Evolutionary conservation across 75 land plant genomes (phyloP), one percentile per base, ranked within the genome.

Genomic region (Pinus tabuliformis): DNA sequence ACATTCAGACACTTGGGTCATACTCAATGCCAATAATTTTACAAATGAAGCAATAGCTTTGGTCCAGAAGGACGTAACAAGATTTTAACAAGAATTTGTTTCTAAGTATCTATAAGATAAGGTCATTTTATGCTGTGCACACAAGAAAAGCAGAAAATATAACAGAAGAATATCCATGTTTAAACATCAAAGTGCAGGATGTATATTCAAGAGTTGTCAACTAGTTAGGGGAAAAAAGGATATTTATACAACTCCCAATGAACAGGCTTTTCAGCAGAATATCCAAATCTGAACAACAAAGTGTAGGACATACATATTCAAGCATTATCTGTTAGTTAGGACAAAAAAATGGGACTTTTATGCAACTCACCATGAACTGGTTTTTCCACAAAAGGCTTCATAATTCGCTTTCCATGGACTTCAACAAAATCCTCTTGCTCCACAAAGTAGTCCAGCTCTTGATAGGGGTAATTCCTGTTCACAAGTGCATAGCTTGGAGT

Each of bases 341-440:
- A 12, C 0, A 9, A n/a, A 20, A 33, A 33, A 33, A 33, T 33
- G 33, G 21, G 9, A 1, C 12, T 39, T 39, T 68, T n/a, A 62
- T 13, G 17, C 60, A 63, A 28, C 91, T 83, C 76, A 97, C 99
- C 99, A 83, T 95, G 80, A 22, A 95, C 80, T 75, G 99, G 99
- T 81, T 97, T 97, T 86, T 97, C 99, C 61, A 97, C 98, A 86
- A 97, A 97, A 33, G 99, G 99, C 83, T 97, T 97, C 86, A 88
- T 88, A 60, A 97, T 95, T 26, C 96, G 91, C 56, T 88, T 81
- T 21, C 98, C 98, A 77, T 91, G 85, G 39, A 97, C 94, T 63
- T 97, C 98, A 78, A 97, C 88, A 86, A 86, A 97, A 75, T 97
- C 99, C 81, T 97, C 99, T 84, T 95, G 92, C 85, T 97, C 99